phyloP scores from a whole-genome alignment of 225 moss, liverwort and hornwort species.

The Physcomitrellopsis africana region DNA sequence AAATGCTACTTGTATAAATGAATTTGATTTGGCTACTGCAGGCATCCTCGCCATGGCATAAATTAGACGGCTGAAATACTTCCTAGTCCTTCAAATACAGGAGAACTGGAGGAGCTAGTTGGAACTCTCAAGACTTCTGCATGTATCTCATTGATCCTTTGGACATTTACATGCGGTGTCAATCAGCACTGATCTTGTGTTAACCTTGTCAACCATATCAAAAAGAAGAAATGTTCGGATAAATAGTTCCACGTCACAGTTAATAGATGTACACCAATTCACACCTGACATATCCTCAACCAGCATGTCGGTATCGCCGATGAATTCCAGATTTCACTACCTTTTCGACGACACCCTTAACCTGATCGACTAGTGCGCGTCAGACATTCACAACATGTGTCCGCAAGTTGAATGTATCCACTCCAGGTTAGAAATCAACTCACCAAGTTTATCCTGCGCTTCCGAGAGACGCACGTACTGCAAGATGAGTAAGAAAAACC shows the following conservation, averaged over 20 bases:
- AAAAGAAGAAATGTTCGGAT: too few species aligned
- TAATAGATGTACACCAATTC: too few species aligned
- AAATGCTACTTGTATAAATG: not conserved
- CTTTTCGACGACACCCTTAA: too few species aligned
- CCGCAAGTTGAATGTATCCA: not conserved
- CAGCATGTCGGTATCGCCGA: too few species aligned
- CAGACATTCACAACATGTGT: not conserved
- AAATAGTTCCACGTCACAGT: too few species aligned
- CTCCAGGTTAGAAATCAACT: constrained; percentile 5
- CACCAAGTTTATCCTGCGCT: constrained; percentile 17
- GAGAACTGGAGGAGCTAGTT: not conserved
- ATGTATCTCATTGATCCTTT: too few species aligned
- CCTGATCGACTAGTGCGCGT: not conserved
- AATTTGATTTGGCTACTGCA: not conserved
- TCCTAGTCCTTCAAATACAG: not conserved
- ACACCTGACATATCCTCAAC: too few species aligned
- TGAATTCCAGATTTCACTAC: too few species aligned
- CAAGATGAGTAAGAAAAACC: constrained; percentile 27
- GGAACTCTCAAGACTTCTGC: not conserved
- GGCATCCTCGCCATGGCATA: not conserved
- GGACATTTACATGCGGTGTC: too few species aligned
- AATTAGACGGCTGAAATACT: not conserved
- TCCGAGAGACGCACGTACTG: constrained; percentile 4
- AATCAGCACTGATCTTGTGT: too few species aligned
- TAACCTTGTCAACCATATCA: too few species aligned